A percentile compares a stretch with the other conserved stretches of the same genome.
Conservation (phyloP, 805 yeast species). For the Monosporozyma yasuniensis region DNA sequence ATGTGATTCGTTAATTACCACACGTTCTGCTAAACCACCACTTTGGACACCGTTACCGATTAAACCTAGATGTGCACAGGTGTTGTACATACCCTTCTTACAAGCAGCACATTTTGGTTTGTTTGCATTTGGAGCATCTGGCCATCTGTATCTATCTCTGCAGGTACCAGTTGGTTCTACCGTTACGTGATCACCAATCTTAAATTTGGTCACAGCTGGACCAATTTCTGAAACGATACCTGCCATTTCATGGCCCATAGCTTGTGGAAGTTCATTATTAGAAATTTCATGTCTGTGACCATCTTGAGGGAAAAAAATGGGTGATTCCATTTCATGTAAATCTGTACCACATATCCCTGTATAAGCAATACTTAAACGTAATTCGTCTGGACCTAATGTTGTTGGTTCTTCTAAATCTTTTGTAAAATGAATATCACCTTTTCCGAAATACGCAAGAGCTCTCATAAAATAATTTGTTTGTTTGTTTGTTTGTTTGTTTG, state of each 20-base stretch:
- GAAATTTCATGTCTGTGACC: constrained; percentile 31
- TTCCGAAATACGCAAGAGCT: constrained; percentile 42
- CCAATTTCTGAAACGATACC: constrained; percentile 42
- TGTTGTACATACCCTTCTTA: constrained; percentile 41
- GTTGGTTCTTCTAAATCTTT: constrained; percentile 30
- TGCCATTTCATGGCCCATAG: constrained; percentile 48
- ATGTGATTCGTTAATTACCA: constrained; percentile 35
- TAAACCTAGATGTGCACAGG: constrained; percentile 41
- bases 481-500: constrained; percentile 1
- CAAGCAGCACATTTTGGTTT: constrained; percentile 41
- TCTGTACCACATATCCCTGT: constrained; percentile 63
- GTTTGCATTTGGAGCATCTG: constrained; percentile 24
- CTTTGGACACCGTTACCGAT: constrained; percentile 49
- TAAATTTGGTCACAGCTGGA: constrained; percentile 33
- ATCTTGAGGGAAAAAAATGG: constrained; percentile 44
- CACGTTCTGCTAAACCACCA: constrained; percentile 48
- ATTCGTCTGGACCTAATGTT: constrained; percentile 32
- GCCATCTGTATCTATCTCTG: constrained; percentile 37
- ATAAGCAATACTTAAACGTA: constrained; percentile 38
- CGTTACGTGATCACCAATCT: constrained; percentile 51
- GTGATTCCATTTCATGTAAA: constrained; percentile 47
- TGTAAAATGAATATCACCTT: constrained; percentile 37
- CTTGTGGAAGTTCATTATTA: constrained; percentile 35
- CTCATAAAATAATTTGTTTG: constrained; percentile 31
- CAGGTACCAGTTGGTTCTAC: constrained; percentile 58